Evolutionary conservation across 805 yeast species (phyloP), one percentile per base, ranked within the genome.

Genomic region (Candida rishiriensis): DNA sequence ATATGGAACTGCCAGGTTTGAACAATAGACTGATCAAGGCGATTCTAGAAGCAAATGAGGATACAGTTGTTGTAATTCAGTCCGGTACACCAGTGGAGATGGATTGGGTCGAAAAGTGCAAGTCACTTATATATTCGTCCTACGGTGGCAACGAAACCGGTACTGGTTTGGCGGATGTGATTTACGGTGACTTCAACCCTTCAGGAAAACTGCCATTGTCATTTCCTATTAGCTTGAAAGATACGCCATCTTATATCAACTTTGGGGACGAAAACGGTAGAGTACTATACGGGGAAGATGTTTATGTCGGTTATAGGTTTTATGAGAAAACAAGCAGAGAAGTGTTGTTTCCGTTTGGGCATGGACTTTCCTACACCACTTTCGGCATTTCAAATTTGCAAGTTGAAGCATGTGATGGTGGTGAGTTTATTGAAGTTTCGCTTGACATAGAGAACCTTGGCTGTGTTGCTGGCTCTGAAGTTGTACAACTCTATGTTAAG

Each of bases 401-500:
- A 9, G 62, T 64, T 13, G 56, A 57, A 21, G 7, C 26, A 4
- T 21, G 26, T 7, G 72, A 34, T n/a, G 30, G 30, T 4, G 50
- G 34, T 17, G 43, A 43, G 2, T 17, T 38, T 9, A 16, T 51
- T 11, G 30, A 14, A 1, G 70, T 69, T 3, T 40, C 63, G 2
- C 70, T 73, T 28, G 55, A 59, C 15, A 74, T 78, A 13, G 60
- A 60, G 33, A 79, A 79, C 56, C 66, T 71, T 29, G 82, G 83
- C 38, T 41, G 53, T 3, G 41, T 53, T 9, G 69, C 55, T 17
- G 85, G 85, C 40, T 60, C 72, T 15, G 83, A 79, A 56, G 73
- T 70, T 34, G 75, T 75, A 13, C 85, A 81, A 60, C 61, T 76
- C 9, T 81, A 79, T 54, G 55, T 79, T 45, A 40, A 49, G 15